Percentiles rank a stretch among this genome's conserved stretches.
phyloP scores from a whole-genome alignment of 352 stramenopile species.

The Phytophthora parvispora region DNA sequence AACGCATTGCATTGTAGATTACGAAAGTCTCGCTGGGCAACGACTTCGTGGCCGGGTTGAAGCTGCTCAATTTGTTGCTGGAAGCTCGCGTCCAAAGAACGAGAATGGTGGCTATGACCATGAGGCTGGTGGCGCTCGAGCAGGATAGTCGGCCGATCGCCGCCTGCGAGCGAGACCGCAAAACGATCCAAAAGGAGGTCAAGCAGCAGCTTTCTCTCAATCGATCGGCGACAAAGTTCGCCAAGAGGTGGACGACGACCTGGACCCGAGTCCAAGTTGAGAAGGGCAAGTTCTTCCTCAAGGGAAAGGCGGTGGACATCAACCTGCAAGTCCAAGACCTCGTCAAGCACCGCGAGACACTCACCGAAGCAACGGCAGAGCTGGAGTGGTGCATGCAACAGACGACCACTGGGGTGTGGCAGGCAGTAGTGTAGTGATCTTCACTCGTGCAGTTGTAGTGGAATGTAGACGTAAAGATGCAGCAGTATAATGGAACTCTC shows the following conservation, averaged over 20 bases:
- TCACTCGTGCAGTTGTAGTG: neutral
- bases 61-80: neutral
- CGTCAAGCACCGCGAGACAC: neutral
- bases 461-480: constrained; percentile 2
- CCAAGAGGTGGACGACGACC: neutral
- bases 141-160: neutral
- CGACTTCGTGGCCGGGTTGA: neutral
- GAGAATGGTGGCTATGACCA: neutral
- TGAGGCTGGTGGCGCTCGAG: neutral
- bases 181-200: neutral
- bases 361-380: neutral
- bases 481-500: neutral
- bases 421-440: neutral
- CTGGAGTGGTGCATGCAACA: neutral
- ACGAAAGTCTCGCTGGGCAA: neutral
- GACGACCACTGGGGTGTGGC: neutral
- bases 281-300: neutral
- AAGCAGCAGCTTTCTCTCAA: neutral
- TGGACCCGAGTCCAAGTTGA: neutral
- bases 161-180: neutral
- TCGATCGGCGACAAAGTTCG: neutral
- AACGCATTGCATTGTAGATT: neutral
- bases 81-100: neutral
- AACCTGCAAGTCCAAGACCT: neutral
- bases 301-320: neutral